phyloP scores from a whole-genome alignment of 345 rosid genomes.

The Ceriops decandra region DNA sequence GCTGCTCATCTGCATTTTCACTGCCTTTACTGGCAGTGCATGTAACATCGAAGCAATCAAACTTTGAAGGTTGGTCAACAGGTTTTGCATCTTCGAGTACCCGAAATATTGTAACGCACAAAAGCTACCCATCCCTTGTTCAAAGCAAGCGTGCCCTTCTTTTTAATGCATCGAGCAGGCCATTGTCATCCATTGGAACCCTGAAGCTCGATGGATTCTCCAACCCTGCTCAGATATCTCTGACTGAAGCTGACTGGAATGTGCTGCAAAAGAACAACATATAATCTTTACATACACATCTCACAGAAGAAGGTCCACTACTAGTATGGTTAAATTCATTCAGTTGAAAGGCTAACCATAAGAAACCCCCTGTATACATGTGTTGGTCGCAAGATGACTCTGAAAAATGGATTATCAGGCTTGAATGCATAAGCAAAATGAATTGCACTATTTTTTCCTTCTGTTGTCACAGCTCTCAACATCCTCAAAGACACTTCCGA shows the following conservation, averaged over 20 bases:
- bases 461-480: conserved; percentile 27
- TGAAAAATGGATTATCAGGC: conserved; percentile 35
- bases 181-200: conserved; percentile 40
- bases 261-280: conserved; percentile 33
- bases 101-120: conserved; percentile 43
- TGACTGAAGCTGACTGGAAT: conserved; percentile 47
- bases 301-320: not conserved
- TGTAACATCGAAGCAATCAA: not conserved
- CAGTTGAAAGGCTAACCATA: conserved; percentile 29
- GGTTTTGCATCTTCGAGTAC: conserved; percentile 27
- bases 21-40: conserved; percentile 13
- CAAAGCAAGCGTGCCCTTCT: conserved; percentile 30
- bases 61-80: conserved; percentile 8
- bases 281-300: not conserved
- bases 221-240: conserved; percentile 33
- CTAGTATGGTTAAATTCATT: not conserved
- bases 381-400: conserved; percentile 34
- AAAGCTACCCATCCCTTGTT: conserved; percentile 60
- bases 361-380: conserved; percentile 28
- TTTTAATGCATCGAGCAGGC: conserved; percentile 43
- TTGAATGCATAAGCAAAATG: conserved; percentile 31
- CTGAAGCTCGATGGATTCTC: conserved; percentile 42
- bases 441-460: conserved; percentile 26
- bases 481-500: conserved; percentile 15
- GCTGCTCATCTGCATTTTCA: conserved; percentile 39